Base-by-base conservation (phyloP, 768 basidiomycete species). In the Paxillus involutus region DNA sequence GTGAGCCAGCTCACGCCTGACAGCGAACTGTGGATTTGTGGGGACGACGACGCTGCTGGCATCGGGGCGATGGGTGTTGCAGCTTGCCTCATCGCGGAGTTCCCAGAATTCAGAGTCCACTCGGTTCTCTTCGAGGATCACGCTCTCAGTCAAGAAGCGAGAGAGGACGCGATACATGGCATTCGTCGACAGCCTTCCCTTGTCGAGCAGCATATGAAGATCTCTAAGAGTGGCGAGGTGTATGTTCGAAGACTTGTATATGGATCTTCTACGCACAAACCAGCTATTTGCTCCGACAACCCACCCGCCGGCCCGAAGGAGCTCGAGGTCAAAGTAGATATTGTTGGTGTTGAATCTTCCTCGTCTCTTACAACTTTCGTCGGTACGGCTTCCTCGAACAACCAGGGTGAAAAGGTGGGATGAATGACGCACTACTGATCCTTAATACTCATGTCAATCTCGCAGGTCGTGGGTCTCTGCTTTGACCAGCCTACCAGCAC, bases 241-340 rank as follows among this genome's bases (percentile, higher is more conserved):
- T 58, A 46, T 13, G 59, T 60, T 21, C 59, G 57, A 29, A 52
- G 61, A 17, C 46, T 60, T 21, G 57, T 64, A 8, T 33, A 61
- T 6, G 54, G 53, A 13, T 36, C 56, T 11, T 11, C 14, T 13
- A 14, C 51, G 13, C 49, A 45, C 19, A 37, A 30, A n/a, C 12
- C 5, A 11, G 24, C 14, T 11, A 6, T 26, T 12, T 16, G 9
- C 11, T 14, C 12, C 35, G 35, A 35, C 35, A 32, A 14, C 7
- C 14, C 5, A 5, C 12, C 26, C 29, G 29, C 30, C 4, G 6
- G 29, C 29, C 30, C 24, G 12, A 45, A 16, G 26, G 44, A 9
- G 14, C 6, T 30, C 8, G 6, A 29, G 29, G 44, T 45, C 26
- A 30, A 45, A 9, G 29, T 45, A 4, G 16, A 32, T 12, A 7